phyloP scores from a whole-genome alignment of 768 basidiomycete species.

The Heimioporus sp. region DNA sequence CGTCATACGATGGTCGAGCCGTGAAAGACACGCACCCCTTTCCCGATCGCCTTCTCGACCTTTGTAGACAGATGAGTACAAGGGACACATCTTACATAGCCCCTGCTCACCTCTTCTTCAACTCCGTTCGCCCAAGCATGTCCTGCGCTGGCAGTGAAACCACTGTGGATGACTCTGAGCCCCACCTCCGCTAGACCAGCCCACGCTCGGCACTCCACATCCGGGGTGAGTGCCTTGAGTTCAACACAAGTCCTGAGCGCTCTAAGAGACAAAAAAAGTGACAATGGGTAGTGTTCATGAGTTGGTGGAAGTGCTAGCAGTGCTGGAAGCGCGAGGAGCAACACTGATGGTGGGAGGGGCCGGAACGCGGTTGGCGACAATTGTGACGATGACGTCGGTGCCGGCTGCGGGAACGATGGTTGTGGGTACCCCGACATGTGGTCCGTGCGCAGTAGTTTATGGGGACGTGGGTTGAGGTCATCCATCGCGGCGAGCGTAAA shows the following conservation, averaged over 20 bases:
- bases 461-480: slow-evolving; percentile 32
- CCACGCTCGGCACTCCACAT: slow-evolving; percentile 71
- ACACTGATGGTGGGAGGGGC: slow-evolving; percentile 40
- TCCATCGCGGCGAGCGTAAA: slow-evolving; percentile 18
- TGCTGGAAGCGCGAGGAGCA: slow-evolving; percentile 61
- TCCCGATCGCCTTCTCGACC: slow-evolving; percentile 64
- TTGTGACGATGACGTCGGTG: neutral
- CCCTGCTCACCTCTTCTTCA: slow-evolving; percentile 48
- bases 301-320: slow-evolving; percentile 65
- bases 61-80: slow-evolving; percentile 15
- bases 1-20: neutral
- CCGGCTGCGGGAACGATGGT: neutral
- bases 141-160: slow-evolving; percentile 36
- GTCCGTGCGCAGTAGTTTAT: slow-evolving; percentile 32
- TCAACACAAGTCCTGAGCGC: slow-evolving; percentile 57
- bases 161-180: slow-evolving; percentile 50
- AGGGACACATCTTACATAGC: neutral
- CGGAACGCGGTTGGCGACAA: slow-evolving; percentile 16
- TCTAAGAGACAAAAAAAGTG: slow-evolving; percentile 53
- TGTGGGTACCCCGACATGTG: neutral
- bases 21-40: slow-evolving; percentile 52
- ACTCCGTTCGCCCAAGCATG: slow-evolving; percentile 49
- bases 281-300: slow-evolving; percentile 51
- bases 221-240: slow-evolving; percentile 48
- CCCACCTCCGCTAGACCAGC: slow-evolving; percentile 69